phyloP scores from a whole-genome alignment of 2,329 filamentous ascomycete genomes.

The Colletotrichum sp. region DNA sequence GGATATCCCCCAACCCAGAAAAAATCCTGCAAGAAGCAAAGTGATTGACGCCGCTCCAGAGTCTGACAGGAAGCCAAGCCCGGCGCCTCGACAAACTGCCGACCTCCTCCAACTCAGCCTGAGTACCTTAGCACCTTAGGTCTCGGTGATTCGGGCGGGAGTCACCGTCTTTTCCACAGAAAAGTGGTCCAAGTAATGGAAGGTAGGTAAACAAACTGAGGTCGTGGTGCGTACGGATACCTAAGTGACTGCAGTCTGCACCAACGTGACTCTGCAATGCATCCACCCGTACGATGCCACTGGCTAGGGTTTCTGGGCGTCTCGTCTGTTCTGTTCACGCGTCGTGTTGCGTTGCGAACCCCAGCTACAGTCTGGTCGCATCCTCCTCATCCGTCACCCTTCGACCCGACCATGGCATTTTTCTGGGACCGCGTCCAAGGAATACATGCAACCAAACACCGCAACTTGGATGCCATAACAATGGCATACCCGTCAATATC shows the following conservation, averaged over 20 bases:
- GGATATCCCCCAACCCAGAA: background rate
- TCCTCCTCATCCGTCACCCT: background rate
- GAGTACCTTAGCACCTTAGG: background rate
- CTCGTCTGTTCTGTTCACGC: background rate
- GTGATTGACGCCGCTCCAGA: background rate
- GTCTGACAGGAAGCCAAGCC: background rate
- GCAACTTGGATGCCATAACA: background rate
- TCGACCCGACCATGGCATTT: background rate
- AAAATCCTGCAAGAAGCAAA: background rate
- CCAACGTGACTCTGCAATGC: background rate
- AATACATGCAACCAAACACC: background rate
- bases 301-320: background rate
- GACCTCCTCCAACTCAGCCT: background rate
- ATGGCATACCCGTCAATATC: background rate
- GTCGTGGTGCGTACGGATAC: background rate
- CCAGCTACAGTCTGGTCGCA: background rate
- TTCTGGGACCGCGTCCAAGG: conserved; percentile 8
- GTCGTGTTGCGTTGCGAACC: background rate
- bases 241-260: background rate
- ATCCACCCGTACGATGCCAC: background rate
- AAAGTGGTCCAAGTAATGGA: background rate
- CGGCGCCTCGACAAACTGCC: background rate
- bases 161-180: background rate
- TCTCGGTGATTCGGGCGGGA: background rate
- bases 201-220: background rate